Base-by-base conservation (phyloP, 2,329 filamentous ascomycete species). In the Trichoderma aggressivum region DNA sequence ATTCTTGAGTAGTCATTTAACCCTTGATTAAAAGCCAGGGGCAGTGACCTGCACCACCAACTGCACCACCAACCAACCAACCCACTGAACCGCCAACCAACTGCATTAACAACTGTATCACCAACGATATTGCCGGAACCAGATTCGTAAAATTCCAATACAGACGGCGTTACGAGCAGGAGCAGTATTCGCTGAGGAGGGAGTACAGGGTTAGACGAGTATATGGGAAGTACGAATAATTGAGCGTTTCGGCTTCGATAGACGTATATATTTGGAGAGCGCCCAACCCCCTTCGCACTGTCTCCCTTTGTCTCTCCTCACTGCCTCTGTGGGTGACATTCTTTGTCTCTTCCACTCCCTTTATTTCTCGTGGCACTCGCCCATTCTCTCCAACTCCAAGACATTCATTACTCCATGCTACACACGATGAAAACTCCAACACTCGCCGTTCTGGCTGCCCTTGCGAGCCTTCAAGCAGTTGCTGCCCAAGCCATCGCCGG, bases 281-380 rank as follows among this genome's bases (percentile, higher is more conserved):
- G n/a, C 47, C 0, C 0, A 43, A 10, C 10, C 0, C 1, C 2
- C 24, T 50, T 24, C 11, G 24, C 2, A 7, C 5, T 21, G 5
- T 12, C 14, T 24, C 24, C n/a, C 5, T 24, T 10, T 6, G 7
- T 5, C 11, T 12, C n/a, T n/a, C 7, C 28, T 3, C 28, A 32
- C 2, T 21, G 4, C 2, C 0, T 34, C 24, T 1, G 28, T 34
- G 11, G 28, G 34, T 32, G 10, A 59, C 56, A 24, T 34, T 59
- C 56, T 7, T 24, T 34, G 21, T 0, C 28, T 32, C 12, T 59
- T 21, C 14, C n/a, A 28, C 28, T 50, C 26, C 26, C 26, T 63
- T 32, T 4, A 34, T 30, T 50, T 24, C 21, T 28, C 34, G 16
- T 61, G 7, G 26, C 59, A 43, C 34, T 61, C 59, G 34, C 11